phyloP scores from a whole-genome alignment of 176 grass and related monocot genomes.

The Oryza meridionalis region DNA sequence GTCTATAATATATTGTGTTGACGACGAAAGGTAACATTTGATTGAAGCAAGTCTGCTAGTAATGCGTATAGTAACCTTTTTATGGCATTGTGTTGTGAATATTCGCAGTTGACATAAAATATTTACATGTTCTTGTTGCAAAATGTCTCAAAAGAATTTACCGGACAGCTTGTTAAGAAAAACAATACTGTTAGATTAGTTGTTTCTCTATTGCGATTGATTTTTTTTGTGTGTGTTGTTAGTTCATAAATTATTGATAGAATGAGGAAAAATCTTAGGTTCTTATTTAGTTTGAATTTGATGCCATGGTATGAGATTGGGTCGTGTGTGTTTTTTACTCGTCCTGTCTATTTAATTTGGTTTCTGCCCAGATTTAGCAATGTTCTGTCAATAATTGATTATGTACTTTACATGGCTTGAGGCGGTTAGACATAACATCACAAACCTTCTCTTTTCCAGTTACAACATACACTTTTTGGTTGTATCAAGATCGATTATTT shows the following conservation, averaged over 20 bases:
- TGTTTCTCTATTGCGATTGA: constrained; percentile 13
- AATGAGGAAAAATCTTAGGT: neutral
- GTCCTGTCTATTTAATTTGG: neutral
- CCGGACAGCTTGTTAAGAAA: neutral
- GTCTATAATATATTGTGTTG: constrained; percentile 26
- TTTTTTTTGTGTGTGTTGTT: neutral
- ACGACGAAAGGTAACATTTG: constrained; percentile 20
- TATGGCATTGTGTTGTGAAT: constrained; percentile 10
- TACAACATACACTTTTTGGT: neutral
- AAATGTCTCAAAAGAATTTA: neutral
- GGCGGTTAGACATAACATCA: neutral
- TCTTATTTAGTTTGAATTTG: constrained; percentile 26
- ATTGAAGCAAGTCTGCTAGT: constrained; percentile 8
- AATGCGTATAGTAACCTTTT: neutral
- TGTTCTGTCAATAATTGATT: neutral
- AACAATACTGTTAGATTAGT: constrained; percentile 4
- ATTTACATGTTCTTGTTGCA: neutral
- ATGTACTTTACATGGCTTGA: neutral
- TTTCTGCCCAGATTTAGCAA: neutral
- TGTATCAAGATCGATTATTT: neutral
- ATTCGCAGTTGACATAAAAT: neutral
- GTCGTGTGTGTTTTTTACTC: neutral
- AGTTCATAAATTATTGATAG: neutral
- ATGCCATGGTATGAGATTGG: neutral
- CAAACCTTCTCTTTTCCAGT: neutral